Conservation (phyloP, 2,329 filamentous ascomycete species). For the Pseudogymnoascus sp. region DNA sequence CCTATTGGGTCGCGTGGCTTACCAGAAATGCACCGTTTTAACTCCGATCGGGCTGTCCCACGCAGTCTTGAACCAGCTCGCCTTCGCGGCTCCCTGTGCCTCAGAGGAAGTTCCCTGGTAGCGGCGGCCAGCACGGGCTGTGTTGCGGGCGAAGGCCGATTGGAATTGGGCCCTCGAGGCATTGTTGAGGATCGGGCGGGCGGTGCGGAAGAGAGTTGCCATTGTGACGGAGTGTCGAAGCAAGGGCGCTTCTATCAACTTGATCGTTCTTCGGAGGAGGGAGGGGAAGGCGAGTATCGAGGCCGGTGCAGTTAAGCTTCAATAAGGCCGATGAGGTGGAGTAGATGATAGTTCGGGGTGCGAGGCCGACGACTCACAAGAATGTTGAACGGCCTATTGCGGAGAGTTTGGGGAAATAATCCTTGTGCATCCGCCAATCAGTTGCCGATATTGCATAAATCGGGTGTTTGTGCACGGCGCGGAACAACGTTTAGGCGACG, state of each 20-base stretch:
- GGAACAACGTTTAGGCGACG: neutral
- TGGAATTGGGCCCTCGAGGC: constrained; percentile 44
- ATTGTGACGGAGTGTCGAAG: constrained; percentile 13
- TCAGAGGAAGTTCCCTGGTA: constrained; percentile 60
- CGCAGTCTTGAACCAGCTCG: constrained; percentile 64
- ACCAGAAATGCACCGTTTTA: constrained; percentile 99
- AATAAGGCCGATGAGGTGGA: neutral
- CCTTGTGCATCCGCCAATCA: constrained; percentile 5
- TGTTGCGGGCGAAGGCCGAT: constrained; percentile 33
- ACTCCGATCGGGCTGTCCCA: constrained; percentile 74
- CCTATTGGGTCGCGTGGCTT: constrained; percentile 24
- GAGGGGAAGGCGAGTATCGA: neutral
- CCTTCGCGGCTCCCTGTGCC: constrained; percentile 33
- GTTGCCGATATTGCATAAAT: neutral
- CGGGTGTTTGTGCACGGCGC: constrained; percentile 5
- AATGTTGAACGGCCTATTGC: constrained; percentile 5
- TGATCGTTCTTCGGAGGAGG: neutral
- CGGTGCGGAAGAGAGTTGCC: constrained; percentile 39
- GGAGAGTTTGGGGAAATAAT: constrained; percentile 7
- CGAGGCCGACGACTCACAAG: constrained; percentile 4
- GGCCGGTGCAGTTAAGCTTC: neutral
- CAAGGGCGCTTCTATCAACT: neutral
- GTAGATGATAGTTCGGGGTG: constrained; percentile 6
- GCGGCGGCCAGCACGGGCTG: constrained; percentile 40
- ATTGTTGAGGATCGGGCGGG: constrained; percentile 48